These are phyloP conservation scores for Whalleya microplaca DNA, from an alignment of 2,329 filamentous ascomycete genomes.

Conservation along the genomic window DNA sequence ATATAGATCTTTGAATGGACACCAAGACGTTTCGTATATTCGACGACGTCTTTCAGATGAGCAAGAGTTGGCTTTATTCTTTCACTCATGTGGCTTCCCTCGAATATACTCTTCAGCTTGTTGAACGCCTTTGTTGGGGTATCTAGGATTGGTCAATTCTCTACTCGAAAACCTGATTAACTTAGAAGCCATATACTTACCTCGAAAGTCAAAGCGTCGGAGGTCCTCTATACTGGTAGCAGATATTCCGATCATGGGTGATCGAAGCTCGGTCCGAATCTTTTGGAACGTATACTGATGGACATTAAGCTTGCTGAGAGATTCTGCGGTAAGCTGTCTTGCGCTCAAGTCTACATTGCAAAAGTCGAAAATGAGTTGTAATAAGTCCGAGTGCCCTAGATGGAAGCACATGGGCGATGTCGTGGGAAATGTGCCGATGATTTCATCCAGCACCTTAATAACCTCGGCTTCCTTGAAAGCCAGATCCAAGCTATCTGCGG, in stretches of 20 bases:
- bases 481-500: conserved; percentile 76
- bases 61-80: conserved; percentile 76
- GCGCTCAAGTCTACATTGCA: conserved; percentile 76
- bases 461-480: conserved; percentile 91
- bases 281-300: conserved; percentile 80
- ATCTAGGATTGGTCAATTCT: conserved; percentile 43
- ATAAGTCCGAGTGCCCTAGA: conserved; percentile 83
- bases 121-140: conserved; percentile 60
- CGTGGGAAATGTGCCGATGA: conserved; percentile 78
- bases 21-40: conserved; percentile 75
- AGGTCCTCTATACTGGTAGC: conserved; percentile 91
- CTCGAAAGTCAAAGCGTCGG: conserved; percentile 87
- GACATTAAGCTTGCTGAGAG: conserved; percentile 85
- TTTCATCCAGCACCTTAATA: conserved; percentile 92
- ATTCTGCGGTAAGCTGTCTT: conserved; percentile 75
- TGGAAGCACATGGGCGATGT: conserved; percentile 84
- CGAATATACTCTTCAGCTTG: conserved; percentile 62
- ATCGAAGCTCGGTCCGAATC: conserved; percentile 79
- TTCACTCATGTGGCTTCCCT: conserved; percentile 69
- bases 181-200: conserved; percentile 43
- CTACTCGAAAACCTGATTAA: neutral
- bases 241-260: conserved; percentile 78
- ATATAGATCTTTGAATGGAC: conserved; percentile 81
- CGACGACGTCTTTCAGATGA: conserved; percentile 77
- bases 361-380: conserved; percentile 87